Conservation (phyloP, 495 filamentous ascomycete species). For the Neurospora africana region DNA sequence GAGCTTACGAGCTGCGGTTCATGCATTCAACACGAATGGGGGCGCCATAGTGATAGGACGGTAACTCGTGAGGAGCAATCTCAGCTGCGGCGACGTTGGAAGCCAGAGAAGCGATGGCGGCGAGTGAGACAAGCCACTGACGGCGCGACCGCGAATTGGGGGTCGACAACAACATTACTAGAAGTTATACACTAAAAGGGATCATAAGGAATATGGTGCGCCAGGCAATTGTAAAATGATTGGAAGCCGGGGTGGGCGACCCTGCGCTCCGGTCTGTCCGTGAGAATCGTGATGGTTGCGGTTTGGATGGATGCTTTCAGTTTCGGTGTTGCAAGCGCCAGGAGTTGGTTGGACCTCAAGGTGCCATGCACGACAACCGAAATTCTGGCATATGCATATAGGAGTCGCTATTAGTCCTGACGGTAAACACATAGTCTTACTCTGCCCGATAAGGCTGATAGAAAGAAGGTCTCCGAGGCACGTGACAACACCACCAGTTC, state of each 20-base stretch:
- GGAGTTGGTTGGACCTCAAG: neutral
- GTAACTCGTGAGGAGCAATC: conserved; percentile 14
- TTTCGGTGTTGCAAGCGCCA: neutral
- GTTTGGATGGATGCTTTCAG: neutral
- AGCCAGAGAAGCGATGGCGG: neutral
- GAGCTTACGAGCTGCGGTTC: conserved; percentile 43
- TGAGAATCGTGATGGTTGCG: neutral
- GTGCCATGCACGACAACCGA: neutral
- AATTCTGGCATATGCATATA: neutral
- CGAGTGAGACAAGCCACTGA: neutral
- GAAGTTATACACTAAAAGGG: neutral
- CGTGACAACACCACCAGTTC: too few relatives aligned
- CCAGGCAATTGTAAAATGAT: neutral
- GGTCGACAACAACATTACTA: neutral
- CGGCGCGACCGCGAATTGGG: neutral
- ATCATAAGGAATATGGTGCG: neutral
- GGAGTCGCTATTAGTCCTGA: neutral
- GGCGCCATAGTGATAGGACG: conserved; percentile 40
- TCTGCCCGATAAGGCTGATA: neutral
- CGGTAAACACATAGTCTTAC: neutral
- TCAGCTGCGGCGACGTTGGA: neutral
- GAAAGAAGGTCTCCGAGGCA: too few relatives aligned
- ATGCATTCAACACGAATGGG: conserved; percentile 43
- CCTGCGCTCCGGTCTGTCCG: neutral
- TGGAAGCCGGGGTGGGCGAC: neutral